Evolutionary conservation across 768 basidiomycete genomes (phyloP).

Genomic region (Lactarius deliciosus): DNA sequence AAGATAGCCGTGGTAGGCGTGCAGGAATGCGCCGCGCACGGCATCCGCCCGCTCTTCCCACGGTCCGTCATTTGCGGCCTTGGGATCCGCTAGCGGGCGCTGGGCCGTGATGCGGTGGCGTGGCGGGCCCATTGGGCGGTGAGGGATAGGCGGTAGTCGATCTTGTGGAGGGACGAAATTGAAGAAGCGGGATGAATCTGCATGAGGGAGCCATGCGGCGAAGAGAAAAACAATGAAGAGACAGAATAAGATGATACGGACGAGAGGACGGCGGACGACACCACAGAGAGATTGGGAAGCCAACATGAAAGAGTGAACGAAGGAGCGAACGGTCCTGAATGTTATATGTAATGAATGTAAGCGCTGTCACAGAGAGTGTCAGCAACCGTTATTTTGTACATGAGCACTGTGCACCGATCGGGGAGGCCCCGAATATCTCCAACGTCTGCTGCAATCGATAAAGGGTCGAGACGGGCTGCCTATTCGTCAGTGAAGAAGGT

Average conservation of each 20-base stretch:
- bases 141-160: not conserved
- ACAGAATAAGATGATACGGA: conserved; percentile 2
- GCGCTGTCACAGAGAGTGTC: too few species aligned
- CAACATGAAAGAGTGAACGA: not conserved
- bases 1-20: conserved; percentile 67
- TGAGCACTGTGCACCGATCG: not conserved
- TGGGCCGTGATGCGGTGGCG: conserved; percentile 11
- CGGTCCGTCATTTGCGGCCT: too few species aligned
- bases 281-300: not conserved
- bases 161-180: not conserved
- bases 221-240: conserved; percentile 8
- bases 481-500: too few species aligned
- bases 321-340: not conserved
- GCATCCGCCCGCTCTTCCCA: conserved; percentile 56
- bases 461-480: too few species aligned
- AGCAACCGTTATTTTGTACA: not conserved
- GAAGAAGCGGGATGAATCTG: not conserved
- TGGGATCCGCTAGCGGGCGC: conserved; percentile 2
- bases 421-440: not conserved
- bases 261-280: conserved; percentile 1
- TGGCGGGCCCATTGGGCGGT: not conserved
- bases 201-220: conserved; percentile 1
- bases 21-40: conserved; percentile 62
- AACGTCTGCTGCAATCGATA: not conserved
- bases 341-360: not conserved